Base-by-base conservation (phyloP, 768 basidiomycete genomes). In the Tricholoma terreum region DNA sequence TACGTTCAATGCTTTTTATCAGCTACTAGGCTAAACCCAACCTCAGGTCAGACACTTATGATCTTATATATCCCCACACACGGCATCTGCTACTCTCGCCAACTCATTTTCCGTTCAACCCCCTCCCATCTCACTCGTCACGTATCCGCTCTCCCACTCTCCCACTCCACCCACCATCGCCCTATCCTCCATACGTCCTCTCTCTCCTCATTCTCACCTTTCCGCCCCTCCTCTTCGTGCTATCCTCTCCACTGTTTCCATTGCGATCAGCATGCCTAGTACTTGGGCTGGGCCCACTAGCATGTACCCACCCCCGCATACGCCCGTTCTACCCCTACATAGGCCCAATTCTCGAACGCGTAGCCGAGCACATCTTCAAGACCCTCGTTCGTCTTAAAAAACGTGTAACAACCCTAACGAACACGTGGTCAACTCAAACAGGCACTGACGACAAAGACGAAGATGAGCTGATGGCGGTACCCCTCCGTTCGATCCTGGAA, bases 11-110 rank as follows among this genome's bases (percentile, higher is more conserved):
- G 21, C 50, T 34, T 8, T 19, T n/a, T 33, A 10, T 22, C 5
- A 42, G 24, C 6, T n/a, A 27, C 6, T 1, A 7, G 9, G 6
- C 22, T 19, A 10, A 42, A 21, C 34, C 38, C 35, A 52, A 52
- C 19, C 21, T 9, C 57, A 91, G 89, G 3, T 80, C 88, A 7
- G 91, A 92, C 61, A 63, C 71, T 0, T 75, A 88, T 50, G 84
- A 87, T 55, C 58, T 77, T 1, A 61, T 81, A 12, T 71, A 82
- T 21, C 84, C 87, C 0, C 68, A 82, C 59, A 65, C 80, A 14
- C 72, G 77, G 52, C 77, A 84, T 60, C 67, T 87, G 54, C 74
- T 77, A 27, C 77, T 86, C 58, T 81, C 62, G 61, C 78, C 69
- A 46, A 75, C 74, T 60, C 82, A 70, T 63, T 69, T 61, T 57